Evolutionary conservation across 1,284 basidiomycete genomes (phyloP), one percentile per base, ranked within the genome.

Genomic region (Boletellus dicymbophilus): DNA sequence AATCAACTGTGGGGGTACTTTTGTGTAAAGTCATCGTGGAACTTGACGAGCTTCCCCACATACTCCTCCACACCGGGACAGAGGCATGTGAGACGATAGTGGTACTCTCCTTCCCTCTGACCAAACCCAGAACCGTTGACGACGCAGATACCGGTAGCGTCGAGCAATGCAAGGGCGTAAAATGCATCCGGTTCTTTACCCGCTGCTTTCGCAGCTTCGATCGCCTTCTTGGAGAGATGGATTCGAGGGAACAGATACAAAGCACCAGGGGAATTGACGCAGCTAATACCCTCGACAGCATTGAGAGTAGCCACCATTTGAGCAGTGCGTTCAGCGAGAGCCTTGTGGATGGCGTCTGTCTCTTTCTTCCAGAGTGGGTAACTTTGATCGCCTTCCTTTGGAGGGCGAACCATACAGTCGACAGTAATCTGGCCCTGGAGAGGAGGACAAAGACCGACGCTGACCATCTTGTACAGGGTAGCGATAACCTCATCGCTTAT

Each of bases 381-480:
- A 51, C 85, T 90, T 59, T 82, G 79, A 8, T 88, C 80, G 16
- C 90, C 92, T 12, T 75, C 68, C 60, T 82, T 79, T 2, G 95
- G 95, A 22, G 94, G 93, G 36, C 88, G 82, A 36, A 97, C 90
- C 77, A 97, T 84, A 58, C 84, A 85, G 71, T 97, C 95, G 13
- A 98, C 89, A 44, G 90, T 93, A 66, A 98, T 84, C 73, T 96
- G 91, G 21, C 95, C 95, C 4, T 84, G 78, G 6, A 97, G 76
- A 3, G 94, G 90, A 18, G 95, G 93, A 71, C 95, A 97, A 18
- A 98, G 79, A 10, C 82, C 80, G 49, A 97, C 91, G 58, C 83
- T 88, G 44, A 93, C 91, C 85, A 98, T 93, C 77, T 98, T 98
- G 79, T 97, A 97, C 52, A 97, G 83, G 65, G 92, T 81, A 28